A percentile compares a stretch with the other conserved stretches of the same genome.
Conservation (phyloP, 108 stramenopile species). For the Chaetoceros muelleri region DNA sequence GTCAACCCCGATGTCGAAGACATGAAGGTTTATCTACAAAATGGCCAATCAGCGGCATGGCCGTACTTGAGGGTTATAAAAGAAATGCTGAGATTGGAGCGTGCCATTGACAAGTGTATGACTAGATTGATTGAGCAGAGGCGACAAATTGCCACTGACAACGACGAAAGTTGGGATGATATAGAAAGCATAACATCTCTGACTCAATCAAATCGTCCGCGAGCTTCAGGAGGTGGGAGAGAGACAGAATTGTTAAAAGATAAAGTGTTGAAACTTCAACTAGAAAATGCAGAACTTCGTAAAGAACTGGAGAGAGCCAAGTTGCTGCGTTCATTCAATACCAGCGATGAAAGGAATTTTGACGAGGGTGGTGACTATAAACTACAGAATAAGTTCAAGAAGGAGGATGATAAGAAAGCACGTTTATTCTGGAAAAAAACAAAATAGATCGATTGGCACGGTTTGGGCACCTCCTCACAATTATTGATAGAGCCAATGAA, state of each 20-base stretch:
- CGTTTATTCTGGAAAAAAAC: too few relatives aligned
- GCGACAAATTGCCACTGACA: constrained; percentile 26
- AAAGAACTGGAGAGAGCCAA: constrained; percentile 21
- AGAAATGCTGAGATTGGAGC: constrained; percentile 74
- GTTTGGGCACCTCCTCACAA: too few relatives aligned
- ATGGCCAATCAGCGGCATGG: constrained; percentile 80
- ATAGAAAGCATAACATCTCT: constrained; percentile 49
- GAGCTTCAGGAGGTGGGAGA: constrained; percentile 32
- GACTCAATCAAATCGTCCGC: constrained; percentile 13
- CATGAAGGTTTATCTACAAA: constrained; percentile 78
- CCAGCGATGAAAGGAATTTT: too few relatives aligned
- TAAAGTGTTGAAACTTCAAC: constrained; percentile 22
- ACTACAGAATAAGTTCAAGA: too few relatives aligned
- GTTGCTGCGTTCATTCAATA: too few relatives aligned
- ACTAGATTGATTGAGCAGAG: constrained; percentile 45
- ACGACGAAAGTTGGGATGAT: constrained; percentile 36
- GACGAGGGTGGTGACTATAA: too few relatives aligned
- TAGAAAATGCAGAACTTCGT: constrained; percentile 31
- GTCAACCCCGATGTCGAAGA: constrained; percentile 69
- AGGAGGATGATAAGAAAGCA: too few relatives aligned
- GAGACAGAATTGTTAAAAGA: constrained; percentile 38
- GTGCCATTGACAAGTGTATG: constrained; percentile 55
- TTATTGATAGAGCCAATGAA: too few relatives aligned
- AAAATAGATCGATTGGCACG: too few relatives aligned
- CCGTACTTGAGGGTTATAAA: constrained; percentile 72